Evolutionary conservation across 106 monocot species (phyloP).

Genomic region (Dendrobium huoshanense): DNA sequence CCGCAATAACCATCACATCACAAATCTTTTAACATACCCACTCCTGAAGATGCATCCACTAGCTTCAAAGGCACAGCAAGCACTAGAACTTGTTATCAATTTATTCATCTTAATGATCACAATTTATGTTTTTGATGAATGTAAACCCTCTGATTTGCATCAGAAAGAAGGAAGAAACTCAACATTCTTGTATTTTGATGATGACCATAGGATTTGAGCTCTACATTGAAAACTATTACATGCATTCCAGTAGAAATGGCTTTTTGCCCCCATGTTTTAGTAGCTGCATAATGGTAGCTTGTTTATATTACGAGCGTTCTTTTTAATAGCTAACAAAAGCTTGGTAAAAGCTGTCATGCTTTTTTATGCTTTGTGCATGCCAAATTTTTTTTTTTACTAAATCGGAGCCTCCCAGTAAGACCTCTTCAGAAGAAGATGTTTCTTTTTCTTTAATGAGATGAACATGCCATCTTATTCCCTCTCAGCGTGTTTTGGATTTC

Average conservation of each 20-base stretch:
- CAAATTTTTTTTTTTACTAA: neutral
- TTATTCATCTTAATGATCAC: too few species aligned
- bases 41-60: too few species aligned
- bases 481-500: too few species aligned
- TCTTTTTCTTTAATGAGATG: neutral
- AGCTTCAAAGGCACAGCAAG: too few species aligned
- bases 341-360: neutral
- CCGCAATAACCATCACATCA: too few species aligned
- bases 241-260: neutral
- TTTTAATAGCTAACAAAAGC: neutral
- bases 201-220: neutral
- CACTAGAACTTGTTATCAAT: too few species aligned
- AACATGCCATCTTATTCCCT: neutral
- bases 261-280: neutral
- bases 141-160: too few species aligned
- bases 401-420: neutral
- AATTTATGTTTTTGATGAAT: too few species aligned
- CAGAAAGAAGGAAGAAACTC: neutral
- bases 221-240: neutral
- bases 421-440: neutral
- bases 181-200: neutral
- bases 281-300: neutral
- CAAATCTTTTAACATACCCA: too few species aligned
- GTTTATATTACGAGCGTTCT: neutral
- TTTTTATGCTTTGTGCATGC: neutral